Conservation (phyloP, 352 stramenopile species). For the Pythium dissotocum region DNA sequence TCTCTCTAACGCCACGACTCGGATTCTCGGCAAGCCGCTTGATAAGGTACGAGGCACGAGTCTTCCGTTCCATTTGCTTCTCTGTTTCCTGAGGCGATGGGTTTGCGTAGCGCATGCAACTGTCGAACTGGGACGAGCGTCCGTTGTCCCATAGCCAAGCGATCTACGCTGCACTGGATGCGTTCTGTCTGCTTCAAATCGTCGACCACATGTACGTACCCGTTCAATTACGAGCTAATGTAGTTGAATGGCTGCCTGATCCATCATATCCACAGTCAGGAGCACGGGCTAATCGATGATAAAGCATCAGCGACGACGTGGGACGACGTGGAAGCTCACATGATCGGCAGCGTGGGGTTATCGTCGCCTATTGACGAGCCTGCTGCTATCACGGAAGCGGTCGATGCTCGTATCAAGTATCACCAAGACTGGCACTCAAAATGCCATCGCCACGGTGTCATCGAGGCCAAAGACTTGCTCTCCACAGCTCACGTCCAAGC, state of each 20-base stretch:
- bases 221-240: too few relatives aligned
- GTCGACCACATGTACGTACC: constrained; percentile 44
- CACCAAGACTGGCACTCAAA: constrained; percentile 31
- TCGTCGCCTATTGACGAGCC: constrained; percentile 29
- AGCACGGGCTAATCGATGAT: constrained; percentile 17
- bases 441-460: background rate
- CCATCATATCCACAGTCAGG: constrained; percentile 4
- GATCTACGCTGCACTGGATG: constrained; percentile 66
- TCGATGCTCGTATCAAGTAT: constrained; percentile 37
- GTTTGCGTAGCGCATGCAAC: constrained; percentile 52
- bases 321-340: constrained; percentile 25
- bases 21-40: constrained; percentile 54
- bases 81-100: background rate
- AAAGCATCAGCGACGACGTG: constrained; percentile 28
- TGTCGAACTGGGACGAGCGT: constrained; percentile 68
- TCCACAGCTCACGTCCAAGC: constrained; percentile 32
- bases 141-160: constrained; percentile 51
- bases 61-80: background rate
- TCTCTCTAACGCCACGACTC: constrained; percentile 40
- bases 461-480: constrained; percentile 28
- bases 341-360: constrained; percentile 30
- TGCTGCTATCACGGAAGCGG: constrained; percentile 25
- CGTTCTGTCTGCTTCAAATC: constrained; percentile 60
- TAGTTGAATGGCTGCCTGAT: background rate
- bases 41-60: constrained; percentile 45